Percentiles rank a stretch among this genome's conserved stretches.
Evolutionary conservation across 495 filamentous ascomycete species (phyloP).

Genomic region (Penicillium argentinense): DNA sequence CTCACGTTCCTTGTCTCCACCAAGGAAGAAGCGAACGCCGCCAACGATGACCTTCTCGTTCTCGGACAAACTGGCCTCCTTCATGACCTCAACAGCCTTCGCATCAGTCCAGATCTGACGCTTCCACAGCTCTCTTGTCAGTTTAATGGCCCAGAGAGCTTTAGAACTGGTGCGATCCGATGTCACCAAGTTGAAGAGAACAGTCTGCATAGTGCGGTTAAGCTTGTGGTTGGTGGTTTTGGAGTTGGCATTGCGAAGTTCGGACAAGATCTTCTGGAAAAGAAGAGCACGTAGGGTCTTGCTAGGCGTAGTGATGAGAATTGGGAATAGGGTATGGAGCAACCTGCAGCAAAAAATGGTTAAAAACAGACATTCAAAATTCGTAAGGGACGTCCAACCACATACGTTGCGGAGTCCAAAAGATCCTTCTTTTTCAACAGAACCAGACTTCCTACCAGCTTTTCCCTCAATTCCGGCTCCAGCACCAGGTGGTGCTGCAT

Average conservation of each 20-base stretch:
- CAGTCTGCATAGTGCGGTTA: constrained; percentile 89
- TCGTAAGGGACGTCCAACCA: too few species aligned
- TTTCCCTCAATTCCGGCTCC: constrained; percentile 81
- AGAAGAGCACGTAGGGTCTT: constrained; percentile 82
- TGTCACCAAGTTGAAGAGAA: constrained; percentile 85
- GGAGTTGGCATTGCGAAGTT: constrained; percentile 79
- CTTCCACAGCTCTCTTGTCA: constrained; percentile 86
- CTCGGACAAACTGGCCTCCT: constrained; percentile 76
- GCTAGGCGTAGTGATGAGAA: constrained; percentile 81
- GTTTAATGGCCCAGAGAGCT: constrained; percentile 90
- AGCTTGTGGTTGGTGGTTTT: constrained; percentile 87
- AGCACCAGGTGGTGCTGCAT: constrained; percentile 76
- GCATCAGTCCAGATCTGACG: constrained; percentile 86
- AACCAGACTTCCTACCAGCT: constrained; percentile 88
- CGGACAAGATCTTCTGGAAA: constrained; percentile 88
- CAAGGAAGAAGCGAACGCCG: constrained; percentile 91
- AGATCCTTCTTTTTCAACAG: constrained; percentile 88
- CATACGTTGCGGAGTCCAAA: constrained; percentile 73
- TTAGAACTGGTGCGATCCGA: constrained; percentile 80
- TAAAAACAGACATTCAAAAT: constrained; percentile 2
- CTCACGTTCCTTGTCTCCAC: constrained; percentile 91
- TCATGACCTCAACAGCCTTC: constrained; percentile 91
- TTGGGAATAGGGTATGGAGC: constrained; percentile 86
- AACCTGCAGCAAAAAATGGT: constrained; percentile 43
- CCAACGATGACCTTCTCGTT: constrained; percentile 88